Evolutionary conservation across 352 stramenopile species (phyloP).

Genomic region (Paralagenidium karlingii): DNA sequence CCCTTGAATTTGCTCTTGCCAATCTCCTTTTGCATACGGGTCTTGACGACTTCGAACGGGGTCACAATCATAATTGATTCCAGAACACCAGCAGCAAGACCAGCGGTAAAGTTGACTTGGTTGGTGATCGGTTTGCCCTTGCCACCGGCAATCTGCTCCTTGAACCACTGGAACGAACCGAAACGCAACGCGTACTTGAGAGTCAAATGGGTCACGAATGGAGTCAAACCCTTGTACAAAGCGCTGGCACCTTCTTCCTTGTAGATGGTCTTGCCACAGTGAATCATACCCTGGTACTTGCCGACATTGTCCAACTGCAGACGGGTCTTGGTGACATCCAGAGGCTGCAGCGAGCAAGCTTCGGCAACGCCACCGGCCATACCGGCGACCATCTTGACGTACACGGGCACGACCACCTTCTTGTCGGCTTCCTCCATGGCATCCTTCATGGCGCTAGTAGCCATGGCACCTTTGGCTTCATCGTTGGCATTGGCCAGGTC

Average conservation of each 20-base stretch:
- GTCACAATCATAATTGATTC: constrained; percentile 96
- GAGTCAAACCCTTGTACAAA: constrained; percentile 78
- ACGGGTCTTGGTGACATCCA: constrained; percentile 81
- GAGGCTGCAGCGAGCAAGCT: constrained; percentile 65
- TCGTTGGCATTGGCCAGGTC: too few species aligned
- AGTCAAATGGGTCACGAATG: constrained; percentile 83
- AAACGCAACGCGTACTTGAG: constrained; percentile 85
- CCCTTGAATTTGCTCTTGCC: constrained; percentile 82
- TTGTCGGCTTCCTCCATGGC: constrained; percentile 60
- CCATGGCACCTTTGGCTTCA: too few species aligned
- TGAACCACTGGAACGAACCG: constrained; percentile 78
- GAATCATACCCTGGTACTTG: constrained; percentile 79
- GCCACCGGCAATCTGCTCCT: constrained; percentile 62
- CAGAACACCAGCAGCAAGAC: constrained; percentile 87
- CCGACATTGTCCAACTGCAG: constrained; percentile 62
- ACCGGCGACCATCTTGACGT: constrained; percentile 78
- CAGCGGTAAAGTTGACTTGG: constrained; percentile 78
- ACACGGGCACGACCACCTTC: constrained; percentile 45
- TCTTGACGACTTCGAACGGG: constrained; percentile 98
- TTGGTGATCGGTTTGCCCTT: constrained; percentile 58
- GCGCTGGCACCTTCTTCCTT: constrained; percentile 50
- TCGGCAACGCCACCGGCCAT: constrained; percentile 81
- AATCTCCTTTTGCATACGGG: constrained; percentile 92
- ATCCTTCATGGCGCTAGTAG: constrained; percentile 67
- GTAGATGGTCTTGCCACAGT: constrained; percentile 74